Conservation (phyloP, 2,329 filamentous ascomycete genomes). For the Talaromyces sp. region DNA sequence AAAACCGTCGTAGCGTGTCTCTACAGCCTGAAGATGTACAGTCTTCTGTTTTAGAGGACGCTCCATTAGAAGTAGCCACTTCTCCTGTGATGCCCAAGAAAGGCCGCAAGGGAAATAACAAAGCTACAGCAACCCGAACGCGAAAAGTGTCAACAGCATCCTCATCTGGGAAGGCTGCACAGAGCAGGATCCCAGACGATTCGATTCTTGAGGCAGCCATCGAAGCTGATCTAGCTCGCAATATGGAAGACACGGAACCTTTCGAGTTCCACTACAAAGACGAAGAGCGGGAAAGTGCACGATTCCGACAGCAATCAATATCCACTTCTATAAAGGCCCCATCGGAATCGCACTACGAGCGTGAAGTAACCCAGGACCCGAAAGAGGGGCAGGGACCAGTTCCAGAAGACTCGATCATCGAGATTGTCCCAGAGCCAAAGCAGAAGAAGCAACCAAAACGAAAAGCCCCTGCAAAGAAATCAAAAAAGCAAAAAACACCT, state of each 20-base stretch:
- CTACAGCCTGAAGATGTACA: slow-evolving; percentile 37
- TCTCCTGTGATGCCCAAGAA: slow-evolving; percentile 44
- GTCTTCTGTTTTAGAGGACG: slow-evolving; percentile 27
- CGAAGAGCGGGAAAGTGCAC: slow-evolving; percentile 13
- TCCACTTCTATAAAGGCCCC: slow-evolving; percentile 1
- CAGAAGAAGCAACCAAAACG: slow-evolving; percentile 16
- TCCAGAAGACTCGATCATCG: background rate
- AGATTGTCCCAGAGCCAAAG: slow-evolving; percentile 9
- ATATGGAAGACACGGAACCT: slow-evolving; percentile 50
- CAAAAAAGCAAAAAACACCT: slow-evolving; percentile 12
- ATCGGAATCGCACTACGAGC: background rate
- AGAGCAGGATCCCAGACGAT: slow-evolving; percentile 54
- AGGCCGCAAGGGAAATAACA: slow-evolving; percentile 40
- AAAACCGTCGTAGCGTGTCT: slow-evolving; percentile 50
- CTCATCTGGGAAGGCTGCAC: slow-evolving; percentile 47
- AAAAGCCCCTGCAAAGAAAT: slow-evolving; percentile 20
- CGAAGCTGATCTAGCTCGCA: slow-evolving; percentile 61
- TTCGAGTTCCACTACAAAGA: slow-evolving; percentile 19
- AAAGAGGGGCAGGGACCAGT: background rate
- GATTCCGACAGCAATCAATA: slow-evolving; percentile 15
- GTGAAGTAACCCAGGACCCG: background rate
- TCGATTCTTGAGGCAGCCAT: slow-evolving; percentile 65
- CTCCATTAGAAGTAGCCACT: slow-evolving; percentile 20
- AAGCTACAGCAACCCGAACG: slow-evolving; percentile 39
- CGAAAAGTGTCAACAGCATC: slow-evolving; percentile 52